Evolutionary conservation across 129 eudicot genomes (phyloP), one percentile per base, ranked within the genome.

Genomic region (Calendula officinalis): DNA sequence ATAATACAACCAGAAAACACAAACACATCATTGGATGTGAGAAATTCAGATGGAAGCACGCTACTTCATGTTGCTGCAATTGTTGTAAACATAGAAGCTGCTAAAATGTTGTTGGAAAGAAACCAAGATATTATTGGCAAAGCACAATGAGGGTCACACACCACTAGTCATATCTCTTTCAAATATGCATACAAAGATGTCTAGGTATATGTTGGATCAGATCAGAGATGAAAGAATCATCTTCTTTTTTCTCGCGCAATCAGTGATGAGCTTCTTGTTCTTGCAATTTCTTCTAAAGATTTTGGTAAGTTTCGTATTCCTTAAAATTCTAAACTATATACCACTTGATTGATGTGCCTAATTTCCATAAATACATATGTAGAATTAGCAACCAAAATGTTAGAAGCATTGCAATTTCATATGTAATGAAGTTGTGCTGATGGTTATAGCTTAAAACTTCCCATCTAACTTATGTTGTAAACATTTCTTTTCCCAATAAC

Each of bases 341-440:
- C 12, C 30, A 22, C 2, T 1, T 22, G 30, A 22, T 22, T 22
- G 30, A 22, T 22, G 7, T 5, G 4, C 10, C 6, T 44, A 44
- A 44, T 7, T 11, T 2, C 4, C 0, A 8, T 0, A 11, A n/a
- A 44, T n/a, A n/a, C n/a, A 8, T 9, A 11, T 9, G 14, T 44
- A 8, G 49, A 7, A 11, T 44, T 44, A 1, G 49, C 49, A 44
- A 11, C 10, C 0, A 44, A 0, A 3, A 49, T 12, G 13, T 3
- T 34, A 3, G n/a, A 0, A 0, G 0, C 0, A 5, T 6, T n/a
- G 9, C 8, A 5, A 12, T 0, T 0, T 0, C 8, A 13, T 4
- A 55, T 39, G 10, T 5, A 10, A 16, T 34, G 41, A 56, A 4
- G 42, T 8, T 32, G 42, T 34, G 42, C 8, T 56, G 4, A 56